phyloP scores from a whole-genome alignment of 2,329 filamentous ascomycete species.

The Hymenoscyphus repandus region DNA sequence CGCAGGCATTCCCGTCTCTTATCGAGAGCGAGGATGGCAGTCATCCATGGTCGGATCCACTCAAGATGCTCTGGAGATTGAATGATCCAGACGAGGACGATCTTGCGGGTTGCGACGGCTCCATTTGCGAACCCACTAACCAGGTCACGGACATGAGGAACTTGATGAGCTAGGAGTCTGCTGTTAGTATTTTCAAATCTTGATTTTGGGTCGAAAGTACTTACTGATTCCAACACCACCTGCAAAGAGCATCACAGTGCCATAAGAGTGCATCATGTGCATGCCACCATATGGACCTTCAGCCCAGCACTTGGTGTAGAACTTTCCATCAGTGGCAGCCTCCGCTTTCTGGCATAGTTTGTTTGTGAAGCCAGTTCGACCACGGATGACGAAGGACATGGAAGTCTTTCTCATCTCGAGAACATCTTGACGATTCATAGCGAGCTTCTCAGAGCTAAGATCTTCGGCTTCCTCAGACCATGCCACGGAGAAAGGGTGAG shows the following conservation, averaged over 20 bases:
- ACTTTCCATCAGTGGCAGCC: slow-evolving; percentile 52
- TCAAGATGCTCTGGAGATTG: slow-evolving; percentile 75
- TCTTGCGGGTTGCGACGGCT: slow-evolving; percentile 64
- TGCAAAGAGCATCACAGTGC: slow-evolving; percentile 73
- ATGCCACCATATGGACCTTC: slow-evolving; percentile 75
- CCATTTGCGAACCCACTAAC: slow-evolving; percentile 63
- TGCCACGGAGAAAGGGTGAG: slow-evolving; percentile 73
- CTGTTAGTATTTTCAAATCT: background rate
- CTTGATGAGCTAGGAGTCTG: slow-evolving; percentile 54
- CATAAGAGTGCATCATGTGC: slow-evolving; percentile 68
- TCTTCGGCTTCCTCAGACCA: slow-evolving; percentile 66
- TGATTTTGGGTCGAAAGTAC: background rate
- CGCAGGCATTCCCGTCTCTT: slow-evolving; percentile 67
- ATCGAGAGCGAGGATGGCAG: slow-evolving; percentile 70
- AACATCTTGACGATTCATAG: slow-evolving; percentile 55
- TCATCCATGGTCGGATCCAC: slow-evolving; percentile 84
- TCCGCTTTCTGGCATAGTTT: slow-evolving; percentile 63
- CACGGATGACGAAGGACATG: slow-evolving; percentile 69
- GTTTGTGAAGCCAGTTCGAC: slow-evolving; percentile 68
- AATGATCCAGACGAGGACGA: slow-evolving; percentile 74
- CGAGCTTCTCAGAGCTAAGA: slow-evolving; percentile 47
- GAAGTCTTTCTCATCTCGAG: slow-evolving; percentile 55
- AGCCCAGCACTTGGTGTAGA: slow-evolving; percentile 60
- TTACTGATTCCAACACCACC: slow-evolving; percentile 66
- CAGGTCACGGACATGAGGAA: slow-evolving; percentile 69